Evolutionary conservation across 1,284 basidiomycete genomes (phyloP), one percentile per base, ranked within the genome.

Genomic region (Cryptococcus wingfieldii): DNA sequence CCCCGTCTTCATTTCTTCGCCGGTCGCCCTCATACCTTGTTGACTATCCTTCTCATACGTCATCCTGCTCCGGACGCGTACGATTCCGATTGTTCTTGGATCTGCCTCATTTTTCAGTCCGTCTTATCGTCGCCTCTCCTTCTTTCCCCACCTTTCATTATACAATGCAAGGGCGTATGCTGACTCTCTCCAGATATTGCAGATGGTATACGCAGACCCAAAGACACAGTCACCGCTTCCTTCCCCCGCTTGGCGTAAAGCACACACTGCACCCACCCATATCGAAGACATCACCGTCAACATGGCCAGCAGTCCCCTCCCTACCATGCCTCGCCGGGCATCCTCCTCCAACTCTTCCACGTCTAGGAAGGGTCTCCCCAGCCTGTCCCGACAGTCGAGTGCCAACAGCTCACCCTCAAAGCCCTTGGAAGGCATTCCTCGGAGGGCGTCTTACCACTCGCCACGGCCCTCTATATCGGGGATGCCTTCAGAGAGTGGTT

Each of bases 161-260:
- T 13, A 12, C 23, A 14, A 5, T 53, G 3, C 7, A 9, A 2
- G 18, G 7, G 7, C 34, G 16, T 14, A 37, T 9, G 49, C 53
- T 54, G 34, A 54, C 50, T 7, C 28, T 10, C 3, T 19, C 10
- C 47, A 19, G 14, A 28, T 44, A 37, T 34, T 25, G 14, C 37
- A 27, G 8, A 77, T 76, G 75, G 74, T 74, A 12, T 76, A 77
- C 71, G 65, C 74, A 12, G 68, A 71, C 43, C 75, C 75, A 12
- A 68, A 67, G 7, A 70, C 70, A 1, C 61, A 59, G 12, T 61
- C 70, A 2, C 69, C 72, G 3, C 42, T 66, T 10, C 55, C 63
- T 16, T 69, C 71, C 9, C 68, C 72, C 28, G 7, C 27, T 14
- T 52, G 50, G 50, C 59, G 58, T 14, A 65, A 64, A 53, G 63